Evolutionary conservation across 116 monocot species (phyloP).

Genomic region (Zostera marina): DNA sequence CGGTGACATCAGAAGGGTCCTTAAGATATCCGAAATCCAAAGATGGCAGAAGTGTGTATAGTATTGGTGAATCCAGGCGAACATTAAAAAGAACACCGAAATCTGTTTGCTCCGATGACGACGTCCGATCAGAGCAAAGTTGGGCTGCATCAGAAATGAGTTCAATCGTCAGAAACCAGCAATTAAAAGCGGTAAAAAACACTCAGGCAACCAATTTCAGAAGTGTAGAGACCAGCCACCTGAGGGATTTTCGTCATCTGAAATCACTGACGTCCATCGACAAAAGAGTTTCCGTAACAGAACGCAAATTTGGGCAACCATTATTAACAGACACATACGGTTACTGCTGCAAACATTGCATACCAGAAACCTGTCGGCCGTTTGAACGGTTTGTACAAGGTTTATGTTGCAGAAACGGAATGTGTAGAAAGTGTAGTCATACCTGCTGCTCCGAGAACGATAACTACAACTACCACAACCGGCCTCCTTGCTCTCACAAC

Average conservation of each 20-base stretch:
- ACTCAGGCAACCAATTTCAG: not conserved
- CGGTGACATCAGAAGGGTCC: no score
- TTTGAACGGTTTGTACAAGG: not conserved
- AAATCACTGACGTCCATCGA: not conserved
- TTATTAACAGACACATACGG: not conserved
- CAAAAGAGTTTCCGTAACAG: not conserved
- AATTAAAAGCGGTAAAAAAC: not conserved
- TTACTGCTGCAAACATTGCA: constrained; percentile 5
- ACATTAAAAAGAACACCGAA: not conserved
- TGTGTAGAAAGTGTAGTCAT: not conserved
- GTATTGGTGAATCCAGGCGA: no score
- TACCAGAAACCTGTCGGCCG: not conserved
- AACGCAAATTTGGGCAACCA: not conserved
- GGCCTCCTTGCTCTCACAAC: not conserved
- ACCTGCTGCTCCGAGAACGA: constrained; percentile 3
- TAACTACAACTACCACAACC: no score
- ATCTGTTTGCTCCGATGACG: not conserved
- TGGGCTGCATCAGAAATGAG: constrained; percentile 1
- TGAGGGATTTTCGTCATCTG: not conserved
- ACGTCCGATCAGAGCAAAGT: not conserved
- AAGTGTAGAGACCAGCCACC: not conserved
- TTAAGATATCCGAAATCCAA: no score
- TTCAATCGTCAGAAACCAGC: not conserved
- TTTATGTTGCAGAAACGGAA: constrained; percentile 4
- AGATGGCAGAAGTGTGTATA: no score